A percentile compares a stretch with the other conserved stretches of the same genome.
Evolutionary conservation across 495 filamentous ascomycete species (phyloP).

Genomic region (Lasiosphaeriaceae sp.): DNA sequence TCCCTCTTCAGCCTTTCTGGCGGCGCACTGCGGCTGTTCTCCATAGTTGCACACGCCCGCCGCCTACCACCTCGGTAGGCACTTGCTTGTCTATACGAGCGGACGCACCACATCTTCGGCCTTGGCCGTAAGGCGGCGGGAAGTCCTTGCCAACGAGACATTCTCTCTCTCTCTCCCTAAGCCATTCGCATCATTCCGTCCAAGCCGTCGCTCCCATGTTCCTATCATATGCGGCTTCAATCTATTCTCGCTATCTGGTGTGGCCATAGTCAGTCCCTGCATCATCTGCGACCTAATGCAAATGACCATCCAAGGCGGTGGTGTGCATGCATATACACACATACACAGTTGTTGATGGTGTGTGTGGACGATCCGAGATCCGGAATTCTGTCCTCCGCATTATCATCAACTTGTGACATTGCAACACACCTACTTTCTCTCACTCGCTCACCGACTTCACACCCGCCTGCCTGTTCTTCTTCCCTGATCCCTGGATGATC

Average conservation of each 20-base stretch:
- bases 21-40: background rate
- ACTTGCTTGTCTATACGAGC: too few species aligned
- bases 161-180: too few species aligned
- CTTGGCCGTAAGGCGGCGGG: background rate
- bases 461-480: too few species aligned
- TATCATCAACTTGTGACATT: background rate
- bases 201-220: too few species aligned
- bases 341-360: conserved; percentile 4
- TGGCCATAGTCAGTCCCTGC: conserved; percentile 14
- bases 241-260: background rate
- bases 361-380: conserved; percentile 10
- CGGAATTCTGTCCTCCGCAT: conserved; percentile 1
- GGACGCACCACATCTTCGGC: too few species aligned
- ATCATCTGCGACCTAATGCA: conserved; percentile 24
- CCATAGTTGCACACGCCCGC: background rate
- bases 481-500: too few species aligned
- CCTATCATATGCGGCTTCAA: background rate
- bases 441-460: too few species aligned
- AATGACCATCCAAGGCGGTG: background rate
- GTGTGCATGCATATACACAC: too few species aligned
- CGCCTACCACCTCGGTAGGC: background rate
- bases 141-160: background rate
- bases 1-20: background rate
- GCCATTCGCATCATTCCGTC: too few species aligned
- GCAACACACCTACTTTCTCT: too few species aligned